Evolutionary conservation across 768 basidiomycete genomes (phyloP).

Genomic region (Lactifluus pinguis): DNA sequence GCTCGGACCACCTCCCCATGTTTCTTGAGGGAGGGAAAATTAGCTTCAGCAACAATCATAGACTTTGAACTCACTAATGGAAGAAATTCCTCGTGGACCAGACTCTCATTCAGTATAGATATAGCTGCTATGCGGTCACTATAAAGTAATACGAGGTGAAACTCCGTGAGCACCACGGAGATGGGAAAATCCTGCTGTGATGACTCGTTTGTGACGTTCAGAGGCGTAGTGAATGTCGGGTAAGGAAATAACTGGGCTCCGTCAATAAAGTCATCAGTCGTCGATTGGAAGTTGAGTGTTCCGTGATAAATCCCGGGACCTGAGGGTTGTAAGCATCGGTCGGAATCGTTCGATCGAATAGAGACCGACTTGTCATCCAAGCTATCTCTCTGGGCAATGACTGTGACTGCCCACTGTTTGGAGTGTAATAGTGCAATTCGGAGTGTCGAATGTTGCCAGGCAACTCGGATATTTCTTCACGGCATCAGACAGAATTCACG

Average conservation of each 20-base stretch:
- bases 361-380: slow-evolving; percentile 77
- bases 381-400: slow-evolving; percentile 70
- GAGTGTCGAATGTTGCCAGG: slow-evolving; percentile 71
- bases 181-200: slow-evolving; percentile 41
- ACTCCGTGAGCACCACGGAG: slow-evolving; percentile 81
- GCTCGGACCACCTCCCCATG: slow-evolving; percentile 63
- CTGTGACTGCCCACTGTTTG: slow-evolving; percentile 57
- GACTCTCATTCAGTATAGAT: slow-evolving; percentile 68
- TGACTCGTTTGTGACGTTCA: slow-evolving; percentile 22
- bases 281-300: slow-evolving; percentile 56
- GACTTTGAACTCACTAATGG: slow-evolving; percentile 51
- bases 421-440: slow-evolving; percentile 73
- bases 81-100: slow-evolving; percentile 75
- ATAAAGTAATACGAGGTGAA: slow-evolving; percentile 85
- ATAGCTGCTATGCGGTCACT: slow-evolving; percentile 68
- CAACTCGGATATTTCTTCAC: slow-evolving; percentile 79
- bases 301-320: slow-evolving; percentile 89
- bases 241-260: slow-evolving; percentile 74
- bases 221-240: slow-evolving; percentile 35
- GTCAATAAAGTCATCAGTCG: slow-evolving; percentile 69
- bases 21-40: slow-evolving; percentile 40
- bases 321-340: slow-evolving; percentile 24
- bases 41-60: background rate
- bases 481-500: slow-evolving; percentile 20
- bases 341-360: background rate